Base-by-base conservation (phyloP, 257 asterid species). In the Penstemon newberryi region DNA sequence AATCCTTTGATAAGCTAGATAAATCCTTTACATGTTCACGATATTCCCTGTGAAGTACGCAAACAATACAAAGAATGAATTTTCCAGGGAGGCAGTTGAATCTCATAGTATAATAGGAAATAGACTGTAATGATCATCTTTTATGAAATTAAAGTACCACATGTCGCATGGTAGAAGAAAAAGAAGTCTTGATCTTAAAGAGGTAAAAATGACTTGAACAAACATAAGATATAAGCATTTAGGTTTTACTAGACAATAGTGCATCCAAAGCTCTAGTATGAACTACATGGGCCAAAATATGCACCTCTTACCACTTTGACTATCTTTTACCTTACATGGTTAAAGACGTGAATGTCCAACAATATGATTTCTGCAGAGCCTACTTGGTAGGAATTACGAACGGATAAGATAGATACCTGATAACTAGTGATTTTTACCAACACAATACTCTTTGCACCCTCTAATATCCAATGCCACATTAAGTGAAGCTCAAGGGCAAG, bases 21-120 rank as follows among this genome's bases (percentile, higher is more conserved):
- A 93, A 81, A 70, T 93, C 97, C 80, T 93, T 93, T 65, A 93
- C 97, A 52, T 93, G 96, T 74, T 90, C 97, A 38, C 95, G 86
- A 51, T 86, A 88, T 73, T 88, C 91, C 85, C 97, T 93, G 94
- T 66, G 55, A 69, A 54, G 46, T 42, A 70, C 25, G 62, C 70
- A 83, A 62, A 56, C 69, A 37, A 51, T n/a, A 10, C 33, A 25
- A 45, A 12, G 58, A 10, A 53, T 15, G 18, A 12, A 25, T 10
- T 5, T 1, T 46, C 9, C 54, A 37, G 46, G 36, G 13, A 25
- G 64, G 43, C 8, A 11, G 47, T 70, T 42, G 69, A 61, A 50
- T 52, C 33, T 52, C 50, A 64, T 54, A 33, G 19, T 51, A 33
- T 42, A 42, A 58, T 25, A 2, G 37, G 9, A 41, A 70, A 47